phyloP scores from a whole-genome alignment of 2,329 filamentous ascomycete genomes.

The Thelonectria discophora region DNA sequence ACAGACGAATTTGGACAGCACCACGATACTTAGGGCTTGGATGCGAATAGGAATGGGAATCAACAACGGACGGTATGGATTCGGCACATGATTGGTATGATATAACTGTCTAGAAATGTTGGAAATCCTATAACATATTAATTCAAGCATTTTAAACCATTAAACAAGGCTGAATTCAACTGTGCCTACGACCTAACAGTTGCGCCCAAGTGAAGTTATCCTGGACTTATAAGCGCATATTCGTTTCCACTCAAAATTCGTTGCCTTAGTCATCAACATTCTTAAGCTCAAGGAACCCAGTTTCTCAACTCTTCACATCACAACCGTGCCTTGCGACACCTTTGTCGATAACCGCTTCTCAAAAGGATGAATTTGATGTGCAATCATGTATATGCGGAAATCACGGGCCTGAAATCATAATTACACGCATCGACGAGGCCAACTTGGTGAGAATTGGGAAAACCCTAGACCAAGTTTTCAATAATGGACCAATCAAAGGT shows the following conservation, averaged over 20 bases:
- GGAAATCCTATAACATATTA: no score
- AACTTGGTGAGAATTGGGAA: not conserved
- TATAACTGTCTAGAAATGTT: not conserved
- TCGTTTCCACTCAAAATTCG: not conserved
- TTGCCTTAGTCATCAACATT: slow-evolving; percentile 18
- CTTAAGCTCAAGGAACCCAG: not conserved
- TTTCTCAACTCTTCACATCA: slow-evolving; percentile 7
- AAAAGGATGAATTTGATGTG: not conserved
- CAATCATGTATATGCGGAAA: not conserved
- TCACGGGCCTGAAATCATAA: not conserved
- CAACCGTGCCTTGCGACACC: not conserved
- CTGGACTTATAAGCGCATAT: not conserved
- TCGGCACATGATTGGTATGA: not conserved
- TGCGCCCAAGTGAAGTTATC: no score
- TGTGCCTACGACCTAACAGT: no score
- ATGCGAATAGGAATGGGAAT: no score
- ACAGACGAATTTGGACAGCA: no score
- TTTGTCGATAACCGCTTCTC: no score
- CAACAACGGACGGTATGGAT: no score
- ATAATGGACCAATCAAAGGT: not conserved
- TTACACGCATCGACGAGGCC: not conserved
- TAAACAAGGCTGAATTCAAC: not conserved
- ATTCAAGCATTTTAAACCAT: not conserved
- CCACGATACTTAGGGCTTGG: no score
- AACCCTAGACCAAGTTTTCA: not conserved